Evolutionary conservation across 1,139 yeast genomes (phyloP), one percentile per base, ranked within the genome.

Genomic region (Yamadazyma taylorii): DNA sequence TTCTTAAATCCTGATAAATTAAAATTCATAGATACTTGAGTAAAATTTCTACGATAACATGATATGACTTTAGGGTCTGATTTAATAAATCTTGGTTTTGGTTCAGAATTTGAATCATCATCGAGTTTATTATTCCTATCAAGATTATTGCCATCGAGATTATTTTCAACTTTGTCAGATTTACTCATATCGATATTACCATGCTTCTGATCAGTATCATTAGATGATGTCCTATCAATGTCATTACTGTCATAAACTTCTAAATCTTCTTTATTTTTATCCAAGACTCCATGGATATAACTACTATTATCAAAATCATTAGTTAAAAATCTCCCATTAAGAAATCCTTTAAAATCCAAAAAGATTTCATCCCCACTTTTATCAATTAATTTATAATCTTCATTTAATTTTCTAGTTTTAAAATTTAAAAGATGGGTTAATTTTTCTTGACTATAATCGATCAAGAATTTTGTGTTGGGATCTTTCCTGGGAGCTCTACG

Each of bases 41-140:
- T 66, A 45, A 58, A 69, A 46, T 73, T 73, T 41, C 78, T 51
- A 40, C 78, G 53, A 50, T 73, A 72, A 47, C 77, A 73, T 11
- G 73, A 66, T 19, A 72, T 62, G 15, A 70, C 71, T 42, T 56
- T 63, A 8, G 75, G 73, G 37, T 62, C 63, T 4, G 50, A 36
- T 21, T 41, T 44, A 5, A 42, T 39, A 11, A 46, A 39, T 31
- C 38, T 39, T 14, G 36, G 41, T n/a, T 35, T 33, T 2, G 34
- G 37, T 19, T 36, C 39, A 10, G 24, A n/a, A n/a, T n/a, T n/a
- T n/a, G n/a, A n/a, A n/a, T n/a, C n/a, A n/a, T n/a, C n/a, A n/a
- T n/a, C n/a, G n/a, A n/a, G n/a, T n/a, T n/a, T n/a, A n/a, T n/a
- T n/a, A n/a, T n/a, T n/a, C n/a, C n/a, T n/a, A n/a, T n/a, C n/a